Conservation (phyloP, 192 early-diverging fungal species). For the Rhizophagus sp. region DNA sequence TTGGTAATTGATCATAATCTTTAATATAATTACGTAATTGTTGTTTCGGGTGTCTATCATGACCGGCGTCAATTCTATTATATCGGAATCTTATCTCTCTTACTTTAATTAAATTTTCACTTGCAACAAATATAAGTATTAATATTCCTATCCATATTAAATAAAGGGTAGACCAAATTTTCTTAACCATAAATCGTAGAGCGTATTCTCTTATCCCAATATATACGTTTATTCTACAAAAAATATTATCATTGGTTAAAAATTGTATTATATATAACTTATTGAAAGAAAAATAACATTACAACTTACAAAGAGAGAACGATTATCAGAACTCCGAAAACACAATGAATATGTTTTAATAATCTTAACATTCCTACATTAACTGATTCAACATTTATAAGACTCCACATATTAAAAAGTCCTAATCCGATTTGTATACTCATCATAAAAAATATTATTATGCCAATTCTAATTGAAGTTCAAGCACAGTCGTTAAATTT, state of each 20-base stretch:
- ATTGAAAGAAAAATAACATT: no score
- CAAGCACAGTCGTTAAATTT: no score
- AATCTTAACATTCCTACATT: slow-evolving; percentile 7
- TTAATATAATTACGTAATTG: not conserved
- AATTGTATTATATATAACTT: not conserved
- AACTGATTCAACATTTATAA: slow-evolving; percentile 20
- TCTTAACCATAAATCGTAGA: not conserved
- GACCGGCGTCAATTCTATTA: not conserved
- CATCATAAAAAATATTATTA: slow-evolving; percentile 3
- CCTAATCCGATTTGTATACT: slow-evolving; percentile 21
- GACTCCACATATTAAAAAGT: slow-evolving; percentile 13
- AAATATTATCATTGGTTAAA: not conserved
- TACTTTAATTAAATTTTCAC: not conserved
- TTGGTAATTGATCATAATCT: not conserved
- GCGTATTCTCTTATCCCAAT: not conserved
- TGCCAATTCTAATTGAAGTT: slow-evolving; percentile 11
- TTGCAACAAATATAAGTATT: not conserved
- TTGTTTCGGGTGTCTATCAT: no score
- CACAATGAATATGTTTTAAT: slow-evolving; percentile 19
- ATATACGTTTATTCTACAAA: not conserved
- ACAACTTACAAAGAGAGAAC: slow-evolving; percentile 10
- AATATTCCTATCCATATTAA: not conserved
- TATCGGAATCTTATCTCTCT: not conserved
- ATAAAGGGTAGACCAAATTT: not conserved
- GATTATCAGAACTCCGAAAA: slow-evolving; percentile 7